These are phyloP conservation scores for Camellia oleifera DNA, from an alignment of 179 eudicot species.

Conservation along the genomic window DNA sequence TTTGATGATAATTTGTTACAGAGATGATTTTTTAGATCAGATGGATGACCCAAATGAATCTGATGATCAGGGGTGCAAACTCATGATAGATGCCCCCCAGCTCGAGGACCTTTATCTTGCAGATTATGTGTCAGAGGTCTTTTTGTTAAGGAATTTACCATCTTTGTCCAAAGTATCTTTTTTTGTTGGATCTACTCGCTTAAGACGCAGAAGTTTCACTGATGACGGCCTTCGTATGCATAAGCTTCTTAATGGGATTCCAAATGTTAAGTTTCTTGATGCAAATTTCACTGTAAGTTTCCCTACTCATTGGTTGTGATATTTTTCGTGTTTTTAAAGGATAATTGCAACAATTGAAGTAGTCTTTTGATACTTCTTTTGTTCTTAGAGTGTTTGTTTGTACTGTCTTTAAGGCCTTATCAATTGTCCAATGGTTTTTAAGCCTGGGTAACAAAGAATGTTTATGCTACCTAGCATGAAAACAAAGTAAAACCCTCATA, in stretches of 20 bases:
- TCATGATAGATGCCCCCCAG: neutral
- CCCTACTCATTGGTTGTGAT: neutral
- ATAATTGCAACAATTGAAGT: too few species aligned
- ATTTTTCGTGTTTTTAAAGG: neutral
- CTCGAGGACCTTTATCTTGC: neutral
- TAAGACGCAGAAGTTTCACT: neutral
- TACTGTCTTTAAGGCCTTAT: too few species aligned
- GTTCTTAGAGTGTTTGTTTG: neutral
- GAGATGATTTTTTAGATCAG: neutral
- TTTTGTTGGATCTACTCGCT: neutral
- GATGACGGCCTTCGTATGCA: neutral
- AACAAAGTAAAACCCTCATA: too few species aligned
- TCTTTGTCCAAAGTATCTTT: slow-evolving; percentile 1
- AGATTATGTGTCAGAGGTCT: neutral
- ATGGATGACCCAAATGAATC: neutral
- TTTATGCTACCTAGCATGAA: too few species aligned
- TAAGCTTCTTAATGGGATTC: slow-evolving; percentile 3
- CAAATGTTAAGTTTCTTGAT: neutral
- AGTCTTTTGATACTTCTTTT: too few species aligned
- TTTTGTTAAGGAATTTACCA: neutral
- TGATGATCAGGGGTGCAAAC: slow-evolving; percentile 5
- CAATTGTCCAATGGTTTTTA: too few species aligned
- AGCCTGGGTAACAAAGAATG: too few species aligned
- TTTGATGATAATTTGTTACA: neutral
- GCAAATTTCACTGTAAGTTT: neutral